These are phyloP conservation scores for Scutellaria galericulata DNA, from an alignment of 257 asterid genomes.

Conservation along the genomic window DNA sequence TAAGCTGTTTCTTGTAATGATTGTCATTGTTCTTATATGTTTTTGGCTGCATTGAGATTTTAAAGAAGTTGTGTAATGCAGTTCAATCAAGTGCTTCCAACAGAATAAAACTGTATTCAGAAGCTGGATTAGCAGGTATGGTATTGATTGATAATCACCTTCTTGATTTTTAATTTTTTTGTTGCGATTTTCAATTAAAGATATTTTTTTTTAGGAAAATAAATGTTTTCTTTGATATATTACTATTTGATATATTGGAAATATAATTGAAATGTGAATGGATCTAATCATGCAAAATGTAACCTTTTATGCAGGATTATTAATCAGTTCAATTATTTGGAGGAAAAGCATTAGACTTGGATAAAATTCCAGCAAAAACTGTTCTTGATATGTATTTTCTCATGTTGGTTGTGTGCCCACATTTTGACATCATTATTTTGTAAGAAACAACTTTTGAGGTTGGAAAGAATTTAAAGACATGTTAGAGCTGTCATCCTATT, in stretches of 20 bases:
- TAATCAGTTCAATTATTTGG: constrained; percentile 35
- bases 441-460: not conserved
- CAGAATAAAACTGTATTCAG: constrained; percentile 35
- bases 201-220: no score
- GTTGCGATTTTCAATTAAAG: no score
- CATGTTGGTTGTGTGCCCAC: not conserved
- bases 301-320: constrained; percentile 34
- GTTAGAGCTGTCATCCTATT: no score
- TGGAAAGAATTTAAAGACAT: no score
- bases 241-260: no score
- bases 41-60: not conserved
- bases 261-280: no score
- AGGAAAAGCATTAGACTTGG: constrained; percentile 25
- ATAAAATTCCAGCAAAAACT: constrained; percentile 1
- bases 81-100: constrained; percentile 40
- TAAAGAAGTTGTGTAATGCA: constrained; percentile 31
- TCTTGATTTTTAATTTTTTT: not conserved
- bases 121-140: constrained; percentile 43
- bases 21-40: no score
- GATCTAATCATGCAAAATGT: no score
- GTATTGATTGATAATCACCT: not conserved
- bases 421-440: not conserved
- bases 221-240: no score
- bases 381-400: constrained; percentile 17
- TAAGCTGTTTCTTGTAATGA: no score